Conservation (phyloP, 768 basidiomycete genomes). For the Tremella mesenterica region DNA sequence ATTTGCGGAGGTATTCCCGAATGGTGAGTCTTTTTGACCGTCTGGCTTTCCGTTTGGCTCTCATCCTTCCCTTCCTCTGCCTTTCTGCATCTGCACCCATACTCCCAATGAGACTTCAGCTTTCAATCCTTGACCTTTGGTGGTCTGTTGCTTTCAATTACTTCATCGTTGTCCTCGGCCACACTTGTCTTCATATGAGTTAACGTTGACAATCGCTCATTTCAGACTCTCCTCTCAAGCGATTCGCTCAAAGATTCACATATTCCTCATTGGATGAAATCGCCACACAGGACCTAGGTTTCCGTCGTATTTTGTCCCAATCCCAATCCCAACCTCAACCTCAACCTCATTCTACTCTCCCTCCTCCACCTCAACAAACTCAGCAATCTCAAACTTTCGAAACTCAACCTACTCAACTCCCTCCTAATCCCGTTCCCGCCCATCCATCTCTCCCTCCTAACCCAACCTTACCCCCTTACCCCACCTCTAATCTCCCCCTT, state of each 20-base stretch:
- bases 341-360: slow-evolving; percentile 4
- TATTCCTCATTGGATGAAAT: slow-evolving; percentile 81
- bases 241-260: slow-evolving; percentile 69
- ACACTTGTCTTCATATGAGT: no score
- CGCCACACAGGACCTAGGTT: slow-evolving; percentile 77
- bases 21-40: slow-evolving; percentile 52
- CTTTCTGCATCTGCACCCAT: background rate
- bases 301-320: slow-evolving; percentile 47
- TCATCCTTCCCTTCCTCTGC: background rate
- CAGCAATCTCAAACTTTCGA: slow-evolving; percentile 27
- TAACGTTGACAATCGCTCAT: no score
- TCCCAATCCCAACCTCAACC: slow-evolving; percentile 7
- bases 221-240: slow-evolving; percentile 79
- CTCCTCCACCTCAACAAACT: slow-evolving; percentile 6
- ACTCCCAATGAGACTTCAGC: background rate
- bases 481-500: background rate
- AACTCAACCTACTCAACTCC: slow-evolving; percentile 20
- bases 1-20: slow-evolving; percentile 76
- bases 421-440: background rate
- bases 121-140: no score
- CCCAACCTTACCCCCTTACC: background rate
- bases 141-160: no score
- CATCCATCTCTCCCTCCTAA: background rate
- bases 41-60: background rate
- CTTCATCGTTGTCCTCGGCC: background rate